Evolutionary conservation across 1,284 basidiomycete species (phyloP).

Genomic region (Boletus smithii): DNA sequence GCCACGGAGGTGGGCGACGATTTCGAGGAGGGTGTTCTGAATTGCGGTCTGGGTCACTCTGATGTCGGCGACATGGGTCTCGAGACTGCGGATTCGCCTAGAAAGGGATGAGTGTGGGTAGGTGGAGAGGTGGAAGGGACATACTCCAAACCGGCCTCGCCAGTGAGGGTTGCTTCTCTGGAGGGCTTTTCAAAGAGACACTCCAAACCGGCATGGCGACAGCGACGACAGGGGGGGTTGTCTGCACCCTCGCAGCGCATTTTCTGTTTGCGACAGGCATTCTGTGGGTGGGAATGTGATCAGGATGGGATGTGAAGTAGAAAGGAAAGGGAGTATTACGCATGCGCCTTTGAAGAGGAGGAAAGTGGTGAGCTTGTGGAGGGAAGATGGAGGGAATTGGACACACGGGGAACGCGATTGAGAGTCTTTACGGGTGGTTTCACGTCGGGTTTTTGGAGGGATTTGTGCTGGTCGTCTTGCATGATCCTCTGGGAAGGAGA

Average conservation of each 20-base stretch:
- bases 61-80: slow-evolving; percentile 78
- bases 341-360: slow-evolving; percentile 65
- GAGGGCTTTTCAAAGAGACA: slow-evolving; percentile 90
- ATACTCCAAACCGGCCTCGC: slow-evolving; percentile 85
- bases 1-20: slow-evolving; percentile 65
- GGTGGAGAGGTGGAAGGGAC: slow-evolving; percentile 32
- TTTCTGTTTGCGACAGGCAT: slow-evolving; percentile 83
- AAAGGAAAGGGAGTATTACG: slow-evolving; percentile 40
- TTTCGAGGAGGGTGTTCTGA: slow-evolving; percentile 73
- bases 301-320: not conserved
- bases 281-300: slow-evolving; percentile 41
- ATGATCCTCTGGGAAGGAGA: no score
- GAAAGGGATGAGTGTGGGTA: slow-evolving; percentile 12
- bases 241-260: slow-evolving; percentile 90
- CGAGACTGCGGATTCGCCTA: slow-evolving; percentile 84
- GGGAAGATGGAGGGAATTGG: slow-evolving; percentile 17
- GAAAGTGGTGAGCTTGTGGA: slow-evolving; percentile 14
- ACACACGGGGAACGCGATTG: slow-evolving; percentile 78
- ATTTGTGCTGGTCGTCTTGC: slow-evolving; percentile 3
- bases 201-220: slow-evolving; percentile 77
- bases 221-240: slow-evolving; percentile 87
- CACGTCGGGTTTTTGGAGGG: slow-evolving; percentile 54
- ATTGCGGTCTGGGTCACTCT: slow-evolving; percentile 66
- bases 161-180: slow-evolving; percentile 77
- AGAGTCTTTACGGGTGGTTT: slow-evolving; percentile 71